phyloP scores from a whole-genome alignment of 106 monocot species.

The Agapanthus africanus region DNA sequence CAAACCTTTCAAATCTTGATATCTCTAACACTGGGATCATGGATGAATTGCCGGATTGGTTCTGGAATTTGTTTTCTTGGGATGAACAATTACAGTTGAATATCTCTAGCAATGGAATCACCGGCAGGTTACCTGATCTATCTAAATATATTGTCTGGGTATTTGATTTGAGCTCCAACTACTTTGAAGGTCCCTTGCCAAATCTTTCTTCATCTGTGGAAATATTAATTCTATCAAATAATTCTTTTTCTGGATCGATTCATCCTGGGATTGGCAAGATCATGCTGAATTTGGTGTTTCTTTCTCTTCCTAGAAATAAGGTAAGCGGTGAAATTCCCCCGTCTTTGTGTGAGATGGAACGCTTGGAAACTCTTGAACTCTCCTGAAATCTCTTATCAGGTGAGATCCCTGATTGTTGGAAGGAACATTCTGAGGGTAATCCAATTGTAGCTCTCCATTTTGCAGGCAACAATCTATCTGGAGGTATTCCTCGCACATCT shows the following conservation, averaged over 20 bases:
- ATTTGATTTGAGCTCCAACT: constrained; percentile 15
- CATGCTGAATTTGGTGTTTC: not conserved
- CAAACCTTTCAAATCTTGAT: not conserved
- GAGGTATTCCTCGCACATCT: not conserved
- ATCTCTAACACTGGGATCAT: constrained; percentile 15
- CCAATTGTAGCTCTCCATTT: not conserved
- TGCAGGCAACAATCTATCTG: not conserved
- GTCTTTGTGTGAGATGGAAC: not conserved
- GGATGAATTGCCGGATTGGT: constrained; percentile 24
- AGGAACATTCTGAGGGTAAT: not conserved
- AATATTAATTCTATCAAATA: constrained; percentile 18
- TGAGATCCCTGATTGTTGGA: not conserved
- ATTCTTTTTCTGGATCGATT: constrained; percentile 19
- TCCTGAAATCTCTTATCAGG: not conserved
- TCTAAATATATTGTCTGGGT: not conserved
- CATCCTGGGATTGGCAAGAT: not conserved
- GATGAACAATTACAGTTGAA: not conserved
- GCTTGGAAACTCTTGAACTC: not conserved
- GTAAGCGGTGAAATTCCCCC: not conserved
- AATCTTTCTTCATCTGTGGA: not conserved
- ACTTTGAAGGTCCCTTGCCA: constrained; percentile 16
- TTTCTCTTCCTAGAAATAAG: constrained; percentile 2
- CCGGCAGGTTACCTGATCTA: constrained; percentile 8
- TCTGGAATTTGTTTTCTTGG: constrained; percentile 8
- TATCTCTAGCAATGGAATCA: constrained; percentile 28